Evolutionary conservation across 495 filamentous ascomycete species (phyloP).

Genomic region (Hypoxylon fragiforme): DNA sequence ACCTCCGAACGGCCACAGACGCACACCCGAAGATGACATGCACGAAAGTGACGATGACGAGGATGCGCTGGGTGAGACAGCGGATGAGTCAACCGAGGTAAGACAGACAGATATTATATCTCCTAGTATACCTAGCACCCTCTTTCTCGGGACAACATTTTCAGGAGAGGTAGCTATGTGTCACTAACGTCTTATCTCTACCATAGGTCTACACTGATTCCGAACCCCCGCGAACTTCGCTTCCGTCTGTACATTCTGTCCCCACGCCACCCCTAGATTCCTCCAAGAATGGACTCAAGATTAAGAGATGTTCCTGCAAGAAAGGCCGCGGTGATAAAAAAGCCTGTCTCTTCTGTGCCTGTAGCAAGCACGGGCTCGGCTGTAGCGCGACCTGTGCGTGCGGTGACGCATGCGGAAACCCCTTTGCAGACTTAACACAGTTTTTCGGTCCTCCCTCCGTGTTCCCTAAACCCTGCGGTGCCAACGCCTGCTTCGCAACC

Average conservation of each 20-base stretch:
- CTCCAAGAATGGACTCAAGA: conserved; percentile 16
- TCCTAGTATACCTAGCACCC: too few species aligned
- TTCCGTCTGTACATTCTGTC: conserved; percentile 28
- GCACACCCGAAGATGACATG: conserved; percentile 30
- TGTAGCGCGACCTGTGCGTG: conserved; percentile 33
- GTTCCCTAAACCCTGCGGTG: conserved; percentile 34
- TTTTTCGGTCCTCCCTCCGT: conserved; percentile 33
- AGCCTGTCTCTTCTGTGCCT: conserved; percentile 33
- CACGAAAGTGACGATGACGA: conserved; percentile 36
- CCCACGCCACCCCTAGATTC: conserved; percentile 36
- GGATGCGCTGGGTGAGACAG: conserved; percentile 36
- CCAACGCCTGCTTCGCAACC: conserved; percentile 37
- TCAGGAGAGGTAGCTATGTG: background rate
- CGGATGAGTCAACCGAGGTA: conserved; percentile 40
- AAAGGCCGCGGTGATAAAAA: conserved; percentile 39
- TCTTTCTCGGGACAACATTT: background rate
- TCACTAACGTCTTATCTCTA: conserved; percentile 5
- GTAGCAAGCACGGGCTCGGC: conserved; percentile 34
- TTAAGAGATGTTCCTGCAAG: conserved; percentile 34
- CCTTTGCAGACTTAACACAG: conserved; percentile 33
- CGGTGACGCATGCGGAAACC: conserved; percentile 33
- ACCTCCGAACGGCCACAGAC: conserved; percentile 29
- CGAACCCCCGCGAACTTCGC: conserved; percentile 23
- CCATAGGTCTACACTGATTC: conserved; percentile 32
- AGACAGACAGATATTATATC: background rate